These are phyloP conservation scores for Phytophthora podocarpi DNA, from an alignment of 352 stramenopile genomes.

Conservation along the genomic window DNA sequence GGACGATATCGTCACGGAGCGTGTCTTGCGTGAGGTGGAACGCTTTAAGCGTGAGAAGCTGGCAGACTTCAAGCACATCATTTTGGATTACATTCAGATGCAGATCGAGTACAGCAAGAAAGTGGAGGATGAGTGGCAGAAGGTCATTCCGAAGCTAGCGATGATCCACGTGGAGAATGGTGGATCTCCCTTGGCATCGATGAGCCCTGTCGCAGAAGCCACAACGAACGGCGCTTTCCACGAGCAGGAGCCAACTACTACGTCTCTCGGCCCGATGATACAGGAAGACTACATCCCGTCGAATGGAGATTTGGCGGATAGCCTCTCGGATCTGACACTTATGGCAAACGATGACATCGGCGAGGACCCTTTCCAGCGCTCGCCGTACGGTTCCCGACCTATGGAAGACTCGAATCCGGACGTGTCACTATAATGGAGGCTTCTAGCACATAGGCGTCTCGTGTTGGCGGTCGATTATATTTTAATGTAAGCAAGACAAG, in stretches of 20 bases:
- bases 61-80: conserved; percentile 94
- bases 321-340: conserved; percentile 62
- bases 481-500: conserved; percentile 40
- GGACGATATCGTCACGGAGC: conserved; percentile 94
- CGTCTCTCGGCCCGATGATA: conserved; percentile 46
- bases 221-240: conserved; percentile 22
- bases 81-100: conserved; percentile 97
- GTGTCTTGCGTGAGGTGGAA: conserved; percentile 96
- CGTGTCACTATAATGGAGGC: conserved; percentile 34
- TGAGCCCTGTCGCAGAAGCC: conserved; percentile 43
- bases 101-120: conserved; percentile 97
- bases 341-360: conserved; percentile 39
- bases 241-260: conserved; percentile 9
- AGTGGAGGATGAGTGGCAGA: conserved; percentile 84
- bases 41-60: conserved; percentile 96
- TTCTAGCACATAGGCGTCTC: not conserved
- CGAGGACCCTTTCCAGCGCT: conserved; percentile 34
- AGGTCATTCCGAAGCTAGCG: conserved; percentile 74
- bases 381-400: conserved; percentile 34
- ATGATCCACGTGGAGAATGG: conserved; percentile 73
- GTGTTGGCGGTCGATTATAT: conserved; percentile 33
- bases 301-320: conserved; percentile 51
- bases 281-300: conserved; percentile 82
- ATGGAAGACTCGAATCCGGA: conserved; percentile 40
- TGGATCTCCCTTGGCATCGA: conserved; percentile 35